Percentiles rank a stretch among this genome's conserved stretches.
Conservation (phyloP, 2,329 filamentous ascomycete genomes). For the Colletotrichum siamense region DNA sequence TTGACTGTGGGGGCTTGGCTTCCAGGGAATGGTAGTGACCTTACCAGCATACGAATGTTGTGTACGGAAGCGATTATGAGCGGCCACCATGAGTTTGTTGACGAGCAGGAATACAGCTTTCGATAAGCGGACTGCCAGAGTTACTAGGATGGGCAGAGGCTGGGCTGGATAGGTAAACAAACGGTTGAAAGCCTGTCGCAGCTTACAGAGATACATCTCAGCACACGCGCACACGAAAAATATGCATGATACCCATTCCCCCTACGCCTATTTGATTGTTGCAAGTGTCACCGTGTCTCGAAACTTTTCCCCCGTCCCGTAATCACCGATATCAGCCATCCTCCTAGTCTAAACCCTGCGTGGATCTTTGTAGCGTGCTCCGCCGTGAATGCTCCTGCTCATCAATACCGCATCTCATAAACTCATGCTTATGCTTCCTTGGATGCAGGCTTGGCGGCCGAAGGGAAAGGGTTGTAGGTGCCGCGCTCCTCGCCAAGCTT, state of each 20-base stretch:
- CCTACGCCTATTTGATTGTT: background rate
- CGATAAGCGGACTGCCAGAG: background rate
- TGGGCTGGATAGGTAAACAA: background rate
- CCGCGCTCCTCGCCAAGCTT: constrained; percentile 55
- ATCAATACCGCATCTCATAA: background rate
- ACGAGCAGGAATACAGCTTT: background rate
- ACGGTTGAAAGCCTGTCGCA: background rate
- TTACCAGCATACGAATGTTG: background rate
- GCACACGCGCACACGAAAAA: background rate
- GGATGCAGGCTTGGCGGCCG: constrained; percentile 17
- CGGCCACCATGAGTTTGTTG: background rate
- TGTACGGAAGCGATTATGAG: background rate
- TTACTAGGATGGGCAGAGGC: background rate
- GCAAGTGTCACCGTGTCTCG: background rate
- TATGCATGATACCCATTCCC: constrained; percentile 13
- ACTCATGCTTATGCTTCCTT: constrained; percentile 25
- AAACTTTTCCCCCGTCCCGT: background rate
- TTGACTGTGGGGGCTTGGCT: background rate
- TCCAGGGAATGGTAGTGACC: background rate
- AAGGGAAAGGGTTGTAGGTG: constrained; percentile 40
- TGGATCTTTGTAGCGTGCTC: background rate
- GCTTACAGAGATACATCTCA: background rate
- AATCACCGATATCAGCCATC: background rate
- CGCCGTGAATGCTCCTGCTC: background rate
- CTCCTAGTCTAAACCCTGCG: background rate